Percentiles rank a stretch among this genome's conserved stretches.
Evolutionary conservation across 306 rosid species (phyloP).

Genomic region (Mimosa bimucronata): DNA sequence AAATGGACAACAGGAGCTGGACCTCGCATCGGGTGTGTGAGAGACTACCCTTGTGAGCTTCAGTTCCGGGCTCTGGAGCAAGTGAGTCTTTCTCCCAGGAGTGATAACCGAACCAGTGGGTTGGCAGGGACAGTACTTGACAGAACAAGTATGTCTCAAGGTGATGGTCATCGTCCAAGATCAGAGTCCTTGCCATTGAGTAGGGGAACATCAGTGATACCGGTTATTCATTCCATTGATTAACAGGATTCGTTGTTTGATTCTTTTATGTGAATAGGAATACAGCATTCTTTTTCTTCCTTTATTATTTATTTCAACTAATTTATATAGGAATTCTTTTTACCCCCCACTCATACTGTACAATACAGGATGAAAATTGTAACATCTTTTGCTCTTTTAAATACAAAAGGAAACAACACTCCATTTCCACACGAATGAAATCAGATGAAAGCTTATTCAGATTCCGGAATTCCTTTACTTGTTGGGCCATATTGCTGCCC

Average conservation of each 20-base stretch:
- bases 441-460: constrained; percentile 23
- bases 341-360: constrained; percentile 43
- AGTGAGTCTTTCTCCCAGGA: constrained; percentile 84
- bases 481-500: not conserved
- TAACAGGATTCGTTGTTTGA: constrained; percentile 48
- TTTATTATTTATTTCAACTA: constrained; percentile 38
- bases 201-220: constrained; percentile 53
- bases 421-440: constrained; percentile 16
- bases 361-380: constrained; percentile 42
- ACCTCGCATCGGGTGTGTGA: constrained; percentile 89
- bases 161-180: constrained; percentile 37
- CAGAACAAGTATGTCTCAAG: constrained; percentile 21
- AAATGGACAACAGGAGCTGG: constrained; percentile 99
- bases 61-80: constrained; percentile 84
- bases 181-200: constrained; percentile 51
- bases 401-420: constrained; percentile 39
- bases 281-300: constrained; percentile 37
- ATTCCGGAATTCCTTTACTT: constrained; percentile 11
- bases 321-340: constrained; percentile 47
- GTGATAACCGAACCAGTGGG: constrained; percentile 39
- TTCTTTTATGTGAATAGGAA: constrained; percentile 65
- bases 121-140: constrained; percentile 31
- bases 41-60: constrained; percentile 89
- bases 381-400: constrained; percentile 40
- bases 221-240: constrained; percentile 40